These are phyloP conservation scores for Bondarzewia mesenterica DNA, from an alignment of 1,284 basidiomycete genomes.

Conservation along the genomic window DNA sequence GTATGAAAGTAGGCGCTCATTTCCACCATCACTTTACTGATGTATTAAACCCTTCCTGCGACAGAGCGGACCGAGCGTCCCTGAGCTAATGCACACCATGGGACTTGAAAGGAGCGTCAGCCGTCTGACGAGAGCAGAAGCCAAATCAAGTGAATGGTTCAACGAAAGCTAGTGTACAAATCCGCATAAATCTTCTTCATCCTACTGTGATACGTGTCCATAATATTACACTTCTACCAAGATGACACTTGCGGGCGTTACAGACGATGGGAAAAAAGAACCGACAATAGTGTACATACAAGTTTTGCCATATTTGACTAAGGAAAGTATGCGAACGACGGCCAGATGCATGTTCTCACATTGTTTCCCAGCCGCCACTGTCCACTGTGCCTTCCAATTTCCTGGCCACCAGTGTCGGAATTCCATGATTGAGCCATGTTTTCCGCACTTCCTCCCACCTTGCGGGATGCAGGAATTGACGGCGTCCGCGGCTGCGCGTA, in stretches of 20 bases:
- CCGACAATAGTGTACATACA: too few relatives aligned
- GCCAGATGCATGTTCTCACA: constrained; percentile 42
- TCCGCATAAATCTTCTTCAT: too few relatives aligned
- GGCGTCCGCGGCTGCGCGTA: constrained; percentile 62
- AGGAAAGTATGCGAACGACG: too few relatives aligned
- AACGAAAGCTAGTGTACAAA: background rate
- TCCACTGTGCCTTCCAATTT: constrained; percentile 87
- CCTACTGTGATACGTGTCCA: too few relatives aligned
- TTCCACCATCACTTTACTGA: background rate
- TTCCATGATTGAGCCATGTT: constrained; percentile 83
- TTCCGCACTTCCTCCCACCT: constrained; percentile 91
- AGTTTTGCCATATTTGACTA: background rate
- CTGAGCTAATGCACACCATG: constrained; percentile 35
- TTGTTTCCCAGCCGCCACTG: constrained; percentile 86
- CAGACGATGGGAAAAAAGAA: too few relatives aligned
- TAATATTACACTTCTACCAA: too few relatives aligned
- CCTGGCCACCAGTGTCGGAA: constrained; percentile 86
- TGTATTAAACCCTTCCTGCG: background rate
- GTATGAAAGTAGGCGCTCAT: constrained; percentile 51
- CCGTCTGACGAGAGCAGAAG: constrained; percentile 21
- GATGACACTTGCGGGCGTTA: too few relatives aligned
- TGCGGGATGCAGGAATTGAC: constrained; percentile 81
- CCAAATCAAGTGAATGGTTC: constrained; percentile 7
- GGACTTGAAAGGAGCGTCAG: constrained; percentile 26
- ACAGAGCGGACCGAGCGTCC: constrained; percentile 41